Conservation (phyloP, 768 basidiomycete genomes). For the Kondoa malvinella region DNA sequence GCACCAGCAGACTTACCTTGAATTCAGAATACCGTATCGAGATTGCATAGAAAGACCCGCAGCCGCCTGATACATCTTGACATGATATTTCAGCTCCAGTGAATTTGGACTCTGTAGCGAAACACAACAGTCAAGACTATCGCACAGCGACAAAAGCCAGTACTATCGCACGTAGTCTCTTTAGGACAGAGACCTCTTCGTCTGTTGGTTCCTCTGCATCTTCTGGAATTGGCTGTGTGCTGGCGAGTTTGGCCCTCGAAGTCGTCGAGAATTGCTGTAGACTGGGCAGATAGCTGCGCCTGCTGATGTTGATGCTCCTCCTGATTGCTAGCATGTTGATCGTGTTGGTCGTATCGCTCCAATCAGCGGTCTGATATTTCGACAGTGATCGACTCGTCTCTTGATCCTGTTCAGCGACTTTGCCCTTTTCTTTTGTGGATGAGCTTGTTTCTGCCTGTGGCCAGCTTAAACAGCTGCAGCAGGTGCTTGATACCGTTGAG, state of each 20-base stretch:
- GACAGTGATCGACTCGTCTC: neutral
- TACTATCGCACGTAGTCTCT: neutral
- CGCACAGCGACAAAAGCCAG: neutral
- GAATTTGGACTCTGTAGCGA: conserved; percentile 41
- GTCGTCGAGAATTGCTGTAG: conserved; percentile 37
- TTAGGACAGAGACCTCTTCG: neutral
- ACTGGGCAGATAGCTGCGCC: conserved; percentile 59
- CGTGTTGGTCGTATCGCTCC: neutral
- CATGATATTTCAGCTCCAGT: conserved; percentile 65
- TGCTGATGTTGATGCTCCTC: conserved; percentile 27
- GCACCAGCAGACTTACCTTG: too few species aligned
- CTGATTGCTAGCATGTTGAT: neutral
- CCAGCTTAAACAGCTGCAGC: neutral
- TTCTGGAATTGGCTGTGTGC: neutral
- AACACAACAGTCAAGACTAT: neutral
- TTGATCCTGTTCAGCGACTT: neutral
- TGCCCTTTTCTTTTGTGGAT: neutral
- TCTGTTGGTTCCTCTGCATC: conserved; percentile 5
- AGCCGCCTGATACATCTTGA: conserved; percentile 97
- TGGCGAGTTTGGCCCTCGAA: neutral
- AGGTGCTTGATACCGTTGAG: neutral
- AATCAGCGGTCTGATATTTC: neutral
- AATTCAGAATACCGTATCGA: conserved; percentile 68
- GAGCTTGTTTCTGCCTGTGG: neutral
- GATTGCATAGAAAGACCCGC: conserved; percentile 93